Percentiles rank a stretch among this genome's conserved stretches.
These are phyloP conservation scores for Smallanthus sonchifolius DNA, from an alignment of 129 eudicot genomes.

Conservation along the genomic window DNA sequence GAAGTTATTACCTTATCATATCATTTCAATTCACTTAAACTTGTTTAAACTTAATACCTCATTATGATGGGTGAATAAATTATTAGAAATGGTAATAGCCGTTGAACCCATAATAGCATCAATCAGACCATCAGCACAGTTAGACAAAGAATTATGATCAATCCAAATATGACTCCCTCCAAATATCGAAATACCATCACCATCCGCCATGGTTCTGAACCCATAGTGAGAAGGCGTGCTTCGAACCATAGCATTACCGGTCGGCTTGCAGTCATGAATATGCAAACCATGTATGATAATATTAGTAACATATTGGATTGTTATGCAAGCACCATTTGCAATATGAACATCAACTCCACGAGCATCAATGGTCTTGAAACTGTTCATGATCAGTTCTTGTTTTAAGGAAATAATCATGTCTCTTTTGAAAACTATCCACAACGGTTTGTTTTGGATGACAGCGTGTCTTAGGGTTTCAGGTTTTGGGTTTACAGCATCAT, in stretches of 20 bases:
- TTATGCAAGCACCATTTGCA: constrained; percentile 77
- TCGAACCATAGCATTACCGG: constrained; percentile 85
- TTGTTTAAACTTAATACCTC: constrained; percentile 41
- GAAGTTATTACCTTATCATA: background rate
- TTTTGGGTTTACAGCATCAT: constrained; percentile 68
- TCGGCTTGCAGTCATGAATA: constrained; percentile 70
- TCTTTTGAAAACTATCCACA: constrained; percentile 78
- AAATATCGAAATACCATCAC: constrained; percentile 73
- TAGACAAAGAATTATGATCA: constrained; percentile 69
- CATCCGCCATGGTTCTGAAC: constrained; percentile 80
- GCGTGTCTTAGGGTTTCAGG: constrained; percentile 87
- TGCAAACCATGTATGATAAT: constrained; percentile 78
- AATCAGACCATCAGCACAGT: constrained; percentile 75
- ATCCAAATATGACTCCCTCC: constrained; percentile 85
- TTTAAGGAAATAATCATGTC: constrained; percentile 81
- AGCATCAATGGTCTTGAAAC: constrained; percentile 88
- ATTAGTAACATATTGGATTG: constrained; percentile 68
- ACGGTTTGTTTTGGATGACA: constrained; percentile 79
- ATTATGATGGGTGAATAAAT: constrained; percentile 80
- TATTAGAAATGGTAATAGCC: constrained; percentile 84
- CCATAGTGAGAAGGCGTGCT: constrained; percentile 76
- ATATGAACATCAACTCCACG: constrained; percentile 79
- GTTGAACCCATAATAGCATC: constrained; percentile 76
- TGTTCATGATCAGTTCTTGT: constrained; percentile 88
- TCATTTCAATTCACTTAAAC: background rate